Evolutionary conservation across 768 basidiomycete species (phyloP).

Genomic region (Tylopilus cervinicoccineus): DNA sequence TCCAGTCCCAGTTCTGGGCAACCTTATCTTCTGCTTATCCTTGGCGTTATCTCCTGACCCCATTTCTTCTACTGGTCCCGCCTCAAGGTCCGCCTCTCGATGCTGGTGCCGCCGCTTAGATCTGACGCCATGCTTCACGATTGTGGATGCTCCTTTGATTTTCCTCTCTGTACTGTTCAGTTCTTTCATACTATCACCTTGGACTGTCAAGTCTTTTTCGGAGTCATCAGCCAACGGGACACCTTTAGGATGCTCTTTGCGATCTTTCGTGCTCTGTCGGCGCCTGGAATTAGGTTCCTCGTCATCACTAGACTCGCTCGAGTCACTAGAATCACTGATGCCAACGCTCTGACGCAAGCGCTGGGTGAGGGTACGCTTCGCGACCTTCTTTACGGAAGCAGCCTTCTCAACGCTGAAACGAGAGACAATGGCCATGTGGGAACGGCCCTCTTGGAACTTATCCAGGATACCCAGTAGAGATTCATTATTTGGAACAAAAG

Average conservation of each 20-base stretch:
- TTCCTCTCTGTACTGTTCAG: conserved; percentile 15
- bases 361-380: conserved; percentile 75
- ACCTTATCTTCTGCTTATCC: conserved; percentile 26
- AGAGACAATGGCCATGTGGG: conserved; percentile 89
- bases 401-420: conserved; percentile 72
- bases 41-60: conserved; percentile 16
- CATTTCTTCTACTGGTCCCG: conserved; percentile 14
- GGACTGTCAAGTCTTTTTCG: conserved; percentile 30
- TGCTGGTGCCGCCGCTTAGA: conserved; percentile 11
- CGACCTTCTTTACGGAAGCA: conserved; percentile 77
- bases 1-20: conserved; percentile 35
- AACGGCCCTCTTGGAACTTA: conserved; percentile 85
- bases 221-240: conserved; percentile 32
- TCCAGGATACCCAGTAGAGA: conserved; percentile 81
- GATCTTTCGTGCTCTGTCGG: conserved; percentile 12
- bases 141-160: conserved; percentile 5
- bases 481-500: conserved; percentile 83
- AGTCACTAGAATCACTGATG: conserved; percentile 61
- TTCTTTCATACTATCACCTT: conserved; percentile 21
- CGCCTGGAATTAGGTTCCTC: conserved; percentile 27
- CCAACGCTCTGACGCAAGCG: conserved; percentile 73
- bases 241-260: conserved; percentile 25
- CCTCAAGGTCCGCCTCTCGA: conserved; percentile 22
- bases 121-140: conserved; percentile 13
- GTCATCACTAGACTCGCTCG: conserved; percentile 44